phyloP scores from a whole-genome alignment of 2,329 filamentous ascomycete species.

The Fusarium sp. region DNA sequence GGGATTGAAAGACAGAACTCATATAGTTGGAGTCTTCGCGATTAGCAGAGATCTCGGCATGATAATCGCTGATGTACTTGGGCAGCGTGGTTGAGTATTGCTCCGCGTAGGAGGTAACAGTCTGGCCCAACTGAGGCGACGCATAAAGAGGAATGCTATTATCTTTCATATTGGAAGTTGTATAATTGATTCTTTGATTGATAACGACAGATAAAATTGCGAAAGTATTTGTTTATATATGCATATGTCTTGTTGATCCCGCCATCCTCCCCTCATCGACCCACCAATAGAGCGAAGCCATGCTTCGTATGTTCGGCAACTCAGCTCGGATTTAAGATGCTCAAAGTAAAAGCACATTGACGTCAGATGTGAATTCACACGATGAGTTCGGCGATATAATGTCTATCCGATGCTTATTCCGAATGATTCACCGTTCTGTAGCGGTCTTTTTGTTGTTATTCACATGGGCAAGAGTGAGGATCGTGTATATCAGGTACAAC shows the following conservation, averaged over 20 bases:
- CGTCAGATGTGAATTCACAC: conserved; percentile 11
- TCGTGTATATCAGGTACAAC: neutral
- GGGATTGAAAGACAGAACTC: conserved; percentile 57
- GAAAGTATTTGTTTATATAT: conserved; percentile 3
- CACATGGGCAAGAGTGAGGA: neutral
- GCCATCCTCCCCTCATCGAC: conserved; percentile 20
- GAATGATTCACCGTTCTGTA: conserved; percentile 6
- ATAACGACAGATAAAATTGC: neutral
- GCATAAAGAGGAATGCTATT: conserved; percentile 56
- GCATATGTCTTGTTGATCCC: conserved; percentile 8
- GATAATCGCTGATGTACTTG: conserved; percentile 55
- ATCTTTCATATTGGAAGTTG: conserved; percentile 53
- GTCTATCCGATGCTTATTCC: conserved; percentile 27
- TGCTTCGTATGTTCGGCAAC: conserved; percentile 9
- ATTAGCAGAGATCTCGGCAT: conserved; percentile 46
- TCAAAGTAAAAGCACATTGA: neutral
- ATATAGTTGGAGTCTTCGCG: conserved; percentile 51
- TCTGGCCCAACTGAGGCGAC: conserved; percentile 54
- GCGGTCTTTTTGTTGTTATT: conserved; percentile 13
- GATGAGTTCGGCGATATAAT: conserved; percentile 11
- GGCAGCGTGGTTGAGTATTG: conserved; percentile 57
- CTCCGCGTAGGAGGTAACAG: conserved; percentile 57
- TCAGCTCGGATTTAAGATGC: conserved; percentile 32
- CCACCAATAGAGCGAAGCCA: conserved; percentile 30
- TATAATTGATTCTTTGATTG: neutral